These are phyloP conservation scores for Endocarpon pusillum DNA, from an alignment of 495 filamentous ascomycete species.

Conservation along the genomic window DNA sequence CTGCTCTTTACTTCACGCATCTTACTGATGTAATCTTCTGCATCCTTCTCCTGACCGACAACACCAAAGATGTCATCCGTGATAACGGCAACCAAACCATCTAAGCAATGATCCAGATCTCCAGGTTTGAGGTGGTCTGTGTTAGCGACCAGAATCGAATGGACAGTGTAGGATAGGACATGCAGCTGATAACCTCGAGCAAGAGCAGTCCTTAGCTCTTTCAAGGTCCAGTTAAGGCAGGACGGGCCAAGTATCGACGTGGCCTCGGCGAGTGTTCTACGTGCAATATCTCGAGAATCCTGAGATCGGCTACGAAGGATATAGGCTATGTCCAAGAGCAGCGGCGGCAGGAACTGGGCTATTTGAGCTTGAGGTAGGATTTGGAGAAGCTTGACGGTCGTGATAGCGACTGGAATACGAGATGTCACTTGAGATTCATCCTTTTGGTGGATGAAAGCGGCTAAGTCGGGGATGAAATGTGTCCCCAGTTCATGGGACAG, in stretches of 20 bases:
- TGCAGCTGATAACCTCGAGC: slow-evolving; percentile 81
- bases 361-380: slow-evolving; percentile 58
- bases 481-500: slow-evolving; percentile 55
- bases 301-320: slow-evolving; percentile 78
- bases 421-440: slow-evolving; percentile 84
- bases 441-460: slow-evolving; percentile 76
- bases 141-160: slow-evolving; percentile 68
- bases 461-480: slow-evolving; percentile 58
- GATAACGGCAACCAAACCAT: slow-evolving; percentile 59
- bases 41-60: slow-evolving; percentile 95
- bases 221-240: slow-evolving; percentile 84
- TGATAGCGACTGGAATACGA: slow-evolving; percentile 73
- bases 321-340: slow-evolving; percentile 81
- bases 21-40: slow-evolving; percentile 81
- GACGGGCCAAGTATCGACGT: slow-evolving; percentile 57
- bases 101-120: slow-evolving; percentile 75
- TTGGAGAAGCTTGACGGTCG: slow-evolving; percentile 68
- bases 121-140: slow-evolving; percentile 62
- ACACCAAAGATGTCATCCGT: slow-evolving; percentile 97
- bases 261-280: slow-evolving; percentile 75
- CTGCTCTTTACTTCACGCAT: slow-evolving; percentile 97
- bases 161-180: slow-evolving; percentile 85
- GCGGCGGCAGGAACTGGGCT: slow-evolving; percentile 53
- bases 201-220: slow-evolving; percentile 71
- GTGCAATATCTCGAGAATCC: slow-evolving; percentile 76